Conservation (phyloP, 441 rosid species). For the Euphorbia corollata region DNA sequence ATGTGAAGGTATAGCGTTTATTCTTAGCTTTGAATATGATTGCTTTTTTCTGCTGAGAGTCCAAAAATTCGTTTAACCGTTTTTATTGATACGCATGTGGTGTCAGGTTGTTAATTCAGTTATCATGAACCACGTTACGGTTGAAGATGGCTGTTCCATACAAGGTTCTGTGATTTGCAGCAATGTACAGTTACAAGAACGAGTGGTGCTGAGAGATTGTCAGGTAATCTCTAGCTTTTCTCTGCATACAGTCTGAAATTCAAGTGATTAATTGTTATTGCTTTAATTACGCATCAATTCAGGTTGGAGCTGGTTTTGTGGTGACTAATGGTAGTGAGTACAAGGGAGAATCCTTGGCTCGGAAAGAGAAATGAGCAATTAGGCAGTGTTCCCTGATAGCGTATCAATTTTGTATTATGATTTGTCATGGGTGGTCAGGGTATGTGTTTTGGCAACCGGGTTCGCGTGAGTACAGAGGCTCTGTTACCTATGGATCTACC, state of each 20-base stretch:
- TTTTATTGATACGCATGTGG: constrained; percentile 12
- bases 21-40: neutral
- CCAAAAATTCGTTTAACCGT: neutral
- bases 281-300: constrained; percentile 3
- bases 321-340: constrained; percentile 62
- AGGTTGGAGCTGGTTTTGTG: constrained; percentile 85
- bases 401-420: constrained; percentile 10
- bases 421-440: neutral
- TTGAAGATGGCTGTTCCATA: constrained; percentile 86
- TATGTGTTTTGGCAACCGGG: neutral
- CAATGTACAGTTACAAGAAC: constrained; percentile 87
- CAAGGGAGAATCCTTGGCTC: constrained; percentile 77
- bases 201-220: constrained; percentile 69
- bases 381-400: neutral
- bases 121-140: constrained; percentile 75
- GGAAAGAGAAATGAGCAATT: constrained; percentile 45
- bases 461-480: neutral
- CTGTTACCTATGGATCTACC: neutral
- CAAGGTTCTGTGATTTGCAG: constrained; percentile 89
- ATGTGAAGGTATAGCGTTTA: constrained; percentile 64
- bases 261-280: neutral
- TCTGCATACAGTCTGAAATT: neutral
- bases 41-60: neutral
- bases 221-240: constrained; percentile 42
- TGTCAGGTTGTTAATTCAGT: constrained; percentile 77